A percentile compares a stretch with the other conserved stretches of the same genome.
Evolutionary conservation across 2,329 filamentous ascomycete species (phyloP).

Genomic region (Pestalotiopsis sp.): DNA sequence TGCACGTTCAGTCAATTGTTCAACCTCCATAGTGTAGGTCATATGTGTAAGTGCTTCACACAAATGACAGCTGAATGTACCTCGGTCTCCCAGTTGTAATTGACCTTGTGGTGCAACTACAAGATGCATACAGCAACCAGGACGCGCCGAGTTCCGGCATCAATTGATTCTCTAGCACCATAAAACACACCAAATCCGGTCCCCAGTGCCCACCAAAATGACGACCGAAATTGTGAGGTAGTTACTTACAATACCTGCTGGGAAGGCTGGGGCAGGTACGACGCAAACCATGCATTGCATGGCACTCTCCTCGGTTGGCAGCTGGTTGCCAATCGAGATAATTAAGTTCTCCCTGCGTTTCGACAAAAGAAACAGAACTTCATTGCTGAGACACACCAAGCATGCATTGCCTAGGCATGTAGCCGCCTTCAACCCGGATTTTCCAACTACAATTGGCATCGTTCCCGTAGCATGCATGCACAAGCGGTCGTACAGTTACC

Average conservation of each 20-base stretch:
- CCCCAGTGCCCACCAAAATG: too few relatives aligned
- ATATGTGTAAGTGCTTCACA: neutral
- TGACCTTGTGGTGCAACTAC: too few relatives aligned
- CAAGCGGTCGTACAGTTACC: neutral
- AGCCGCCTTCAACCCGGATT: neutral
- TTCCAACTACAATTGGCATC: neutral
- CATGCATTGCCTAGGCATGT: neutral
- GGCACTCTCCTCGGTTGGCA: neutral
- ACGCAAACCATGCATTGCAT: neutral
- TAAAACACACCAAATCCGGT: too few relatives aligned
- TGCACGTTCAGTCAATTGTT: neutral
- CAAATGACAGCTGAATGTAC: neutral
- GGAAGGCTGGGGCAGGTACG: neutral
- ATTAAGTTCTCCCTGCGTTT: neutral
- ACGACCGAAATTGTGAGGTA: too few relatives aligned
- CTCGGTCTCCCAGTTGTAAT: too few relatives aligned
- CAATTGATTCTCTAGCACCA: too few relatives aligned
- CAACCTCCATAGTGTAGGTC: neutral
- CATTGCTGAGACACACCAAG: neutral
- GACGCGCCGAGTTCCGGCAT: too few relatives aligned
- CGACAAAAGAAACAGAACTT: neutral
- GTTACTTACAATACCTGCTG: too few relatives aligned
- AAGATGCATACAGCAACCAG: too few relatives aligned
- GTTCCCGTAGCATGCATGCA: neutral
- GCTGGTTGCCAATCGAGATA: neutral